phyloP scores from a whole-genome alignment of 495 filamentous ascomycete species.

The Clavariopsis aquatica region DNA sequence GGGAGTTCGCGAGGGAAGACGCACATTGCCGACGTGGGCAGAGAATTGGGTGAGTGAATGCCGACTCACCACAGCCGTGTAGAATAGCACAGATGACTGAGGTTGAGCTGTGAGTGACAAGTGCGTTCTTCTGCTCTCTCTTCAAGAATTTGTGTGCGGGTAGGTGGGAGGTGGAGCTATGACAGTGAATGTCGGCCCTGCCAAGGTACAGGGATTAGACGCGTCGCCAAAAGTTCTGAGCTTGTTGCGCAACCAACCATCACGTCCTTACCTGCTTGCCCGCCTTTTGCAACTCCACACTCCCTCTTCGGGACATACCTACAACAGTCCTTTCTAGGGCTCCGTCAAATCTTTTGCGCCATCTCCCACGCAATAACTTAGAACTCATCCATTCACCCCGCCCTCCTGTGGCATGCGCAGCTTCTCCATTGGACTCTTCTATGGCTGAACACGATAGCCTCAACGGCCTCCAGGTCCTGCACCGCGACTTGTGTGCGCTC shows the following conservation, averaged over 20 bases:
- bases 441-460: constrained; percentile 70
- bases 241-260: background rate
- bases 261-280: background rate
- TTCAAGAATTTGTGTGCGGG: background rate
- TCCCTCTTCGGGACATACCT: no score
- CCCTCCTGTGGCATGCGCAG: constrained; percentile 22
- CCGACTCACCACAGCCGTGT: no score
- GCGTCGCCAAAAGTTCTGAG: constrained; percentile 21
- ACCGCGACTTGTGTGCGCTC: constrained; percentile 73
- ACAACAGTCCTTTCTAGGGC: no score
- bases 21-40: constrained; percentile 6
- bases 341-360: no score
- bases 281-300: no score
- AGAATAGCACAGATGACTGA: no score
- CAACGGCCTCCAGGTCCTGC: constrained; percentile 70
- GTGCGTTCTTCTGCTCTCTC: background rate
- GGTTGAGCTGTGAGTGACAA: no score
- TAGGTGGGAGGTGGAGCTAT: background rate
- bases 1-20: background rate
- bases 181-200: background rate
- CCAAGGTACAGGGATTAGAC: constrained; percentile 26
- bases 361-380: background rate
- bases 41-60: background rate
- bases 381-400: background rate
- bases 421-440: constrained; percentile 17